These are phyloP conservation scores for Cytospora piceicola DNA, from an alignment of 2,329 filamentous ascomycete species.

Conservation along the genomic window DNA sequence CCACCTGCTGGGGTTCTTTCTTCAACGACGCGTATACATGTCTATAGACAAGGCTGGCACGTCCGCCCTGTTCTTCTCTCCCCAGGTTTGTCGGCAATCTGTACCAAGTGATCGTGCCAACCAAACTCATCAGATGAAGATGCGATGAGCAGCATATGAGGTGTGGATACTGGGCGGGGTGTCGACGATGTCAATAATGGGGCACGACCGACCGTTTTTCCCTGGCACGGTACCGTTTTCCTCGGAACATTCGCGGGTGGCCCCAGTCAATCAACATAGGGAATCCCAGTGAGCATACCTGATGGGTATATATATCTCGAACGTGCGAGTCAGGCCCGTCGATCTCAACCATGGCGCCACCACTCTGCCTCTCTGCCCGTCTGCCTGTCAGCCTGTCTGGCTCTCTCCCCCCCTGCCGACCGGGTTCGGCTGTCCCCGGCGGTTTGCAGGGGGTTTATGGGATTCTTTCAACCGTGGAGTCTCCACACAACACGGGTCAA, in stretches of 20 bases:
- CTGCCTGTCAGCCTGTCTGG: no score
- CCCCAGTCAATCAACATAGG: neutral
- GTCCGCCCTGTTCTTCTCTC: neutral
- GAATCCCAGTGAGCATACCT: neutral
- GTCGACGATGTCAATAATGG: neutral
- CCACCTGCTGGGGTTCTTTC: neutral
- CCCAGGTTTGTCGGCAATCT: neutral
- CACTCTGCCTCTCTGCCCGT: neutral
- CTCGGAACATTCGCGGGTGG: neutral
- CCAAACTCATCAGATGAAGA: neutral
- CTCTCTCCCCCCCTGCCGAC: conserved; percentile 2
- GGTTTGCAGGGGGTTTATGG: conserved; percentile 20
- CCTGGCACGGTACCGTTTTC: neutral
- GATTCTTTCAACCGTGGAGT: neutral
- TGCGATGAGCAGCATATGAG: neutral
- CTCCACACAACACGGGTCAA: neutral
- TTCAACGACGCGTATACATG: neutral
- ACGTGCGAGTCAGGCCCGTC: conserved; percentile 19
- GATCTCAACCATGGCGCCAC: conserved; percentile 20
- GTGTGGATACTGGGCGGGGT: neutral
- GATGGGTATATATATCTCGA: neutral
- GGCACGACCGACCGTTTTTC: neutral
- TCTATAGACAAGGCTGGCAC: neutral
- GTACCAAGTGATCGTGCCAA: neutral
- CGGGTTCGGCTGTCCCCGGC: conserved; percentile 23